Percentiles rank a stretch among this genome's conserved stretches.
Conservation (phyloP, 805 yeast genomes). For the Cyberlindnera misumaiensis region DNA sequence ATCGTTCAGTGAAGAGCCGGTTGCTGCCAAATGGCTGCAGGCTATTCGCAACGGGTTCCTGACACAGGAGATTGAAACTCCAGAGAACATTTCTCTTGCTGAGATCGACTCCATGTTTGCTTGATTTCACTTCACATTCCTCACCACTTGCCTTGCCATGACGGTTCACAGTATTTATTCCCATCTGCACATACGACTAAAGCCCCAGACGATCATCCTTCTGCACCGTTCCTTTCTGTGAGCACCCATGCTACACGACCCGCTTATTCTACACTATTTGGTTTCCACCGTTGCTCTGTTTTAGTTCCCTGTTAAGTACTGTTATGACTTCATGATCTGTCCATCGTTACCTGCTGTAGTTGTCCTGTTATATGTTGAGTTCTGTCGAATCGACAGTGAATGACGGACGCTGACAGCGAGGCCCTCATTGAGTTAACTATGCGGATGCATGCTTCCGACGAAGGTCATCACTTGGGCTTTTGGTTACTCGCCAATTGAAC, state of each 20-base stretch:
- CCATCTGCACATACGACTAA: too few species aligned
- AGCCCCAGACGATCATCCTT: too few species aligned
- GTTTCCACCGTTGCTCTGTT: neutral
- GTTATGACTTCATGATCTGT: constrained; percentile 1
- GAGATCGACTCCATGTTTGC: constrained; percentile 50
- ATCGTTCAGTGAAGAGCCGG: constrained; percentile 20
- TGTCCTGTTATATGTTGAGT: neutral
- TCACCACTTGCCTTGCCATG: neutral
- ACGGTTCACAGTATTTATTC: neutral
- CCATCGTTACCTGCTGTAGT: neutral
- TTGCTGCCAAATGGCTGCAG: constrained; percentile 60
- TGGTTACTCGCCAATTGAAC: too few species aligned
- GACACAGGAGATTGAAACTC: constrained; percentile 70
- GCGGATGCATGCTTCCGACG: too few species aligned
- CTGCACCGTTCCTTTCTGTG: too few species aligned
- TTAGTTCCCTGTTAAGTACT: neutral
- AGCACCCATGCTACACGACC: neutral
- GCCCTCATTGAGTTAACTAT: too few species aligned
- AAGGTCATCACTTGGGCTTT: too few species aligned
- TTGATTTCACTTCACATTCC: constrained; percentile 1
- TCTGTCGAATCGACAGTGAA: too few species aligned
- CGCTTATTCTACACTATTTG: neutral
- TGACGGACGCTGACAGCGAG: too few species aligned
- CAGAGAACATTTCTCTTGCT: constrained; percentile 70
- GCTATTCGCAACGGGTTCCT: constrained; percentile 73